Base-by-base conservation (phyloP, 768 basidiomycete species). In the Coprinopsis marcescibilis region DNA sequence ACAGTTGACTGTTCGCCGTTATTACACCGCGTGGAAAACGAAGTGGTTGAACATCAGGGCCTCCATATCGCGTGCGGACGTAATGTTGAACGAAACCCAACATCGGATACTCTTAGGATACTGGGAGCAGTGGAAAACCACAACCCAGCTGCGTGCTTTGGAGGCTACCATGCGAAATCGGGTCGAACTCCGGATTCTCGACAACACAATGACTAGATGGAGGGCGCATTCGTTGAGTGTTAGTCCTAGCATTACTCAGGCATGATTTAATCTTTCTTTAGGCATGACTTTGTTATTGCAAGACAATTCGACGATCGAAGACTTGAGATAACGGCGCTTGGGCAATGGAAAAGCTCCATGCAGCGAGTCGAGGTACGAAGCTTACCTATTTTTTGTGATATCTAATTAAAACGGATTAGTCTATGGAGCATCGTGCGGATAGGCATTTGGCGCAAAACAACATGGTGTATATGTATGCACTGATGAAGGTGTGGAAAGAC, bases 401-500 rank as follows among this genome's bases (percentile, higher is more conserved):
- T 6, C 20, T 14, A 12, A 42, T 38, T 12, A 20, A 32, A 4
- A 25, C 21, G 23, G 26, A 36, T 2, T 53, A 89, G 88, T 58
- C 51, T 15, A 63, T 80, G 60, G 77, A 81, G 55, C 68, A 57
- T 45, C 77, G 76, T 23, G 85, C 78, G 10, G 61, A 67, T 48
- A 84, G 78, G 47, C 74, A 81, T 55, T 46, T 78, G 11, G 65
- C 67, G 37, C 70, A 80, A 35, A 81, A 78, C 56, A 78, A 86
- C 46, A 69, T 68, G 44, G 65, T 81, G 12, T 68, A 85, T 17
- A 49, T 85, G 24, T 73, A 75, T 36, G 83, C 80, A 23, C 65
- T 83, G 37, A 62, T 72, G 55, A 69, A 79, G 38, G 74, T 85
- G 3, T 84, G 85, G 84, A 82, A 75, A 54, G 80, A 85, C 17